Evolutionary conservation across 148 eudicot genomes (phyloP).

Genomic region (Gaultheria prostrata): DNA sequence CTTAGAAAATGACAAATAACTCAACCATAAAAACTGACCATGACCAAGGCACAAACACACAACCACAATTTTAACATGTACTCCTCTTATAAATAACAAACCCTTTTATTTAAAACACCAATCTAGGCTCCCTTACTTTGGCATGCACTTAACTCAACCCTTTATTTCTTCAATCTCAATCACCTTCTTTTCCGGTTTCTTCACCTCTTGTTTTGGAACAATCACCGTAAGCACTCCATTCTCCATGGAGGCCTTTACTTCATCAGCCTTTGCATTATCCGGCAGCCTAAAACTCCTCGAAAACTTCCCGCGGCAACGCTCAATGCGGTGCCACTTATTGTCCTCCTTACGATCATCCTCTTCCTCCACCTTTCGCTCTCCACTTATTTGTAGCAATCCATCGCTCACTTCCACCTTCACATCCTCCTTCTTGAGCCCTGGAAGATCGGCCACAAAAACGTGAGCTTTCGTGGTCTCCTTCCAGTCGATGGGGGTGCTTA

Average conservation of each 20-base stretch:
- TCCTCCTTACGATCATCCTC: neutral
- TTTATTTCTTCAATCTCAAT: constrained; percentile 14
- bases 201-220: constrained; percentile 14
- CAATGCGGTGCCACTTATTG: constrained; percentile 10
- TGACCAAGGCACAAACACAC: neutral
- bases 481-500: constrained; percentile 15
- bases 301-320: constrained; percentile 15
- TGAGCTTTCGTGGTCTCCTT: constrained; percentile 15
- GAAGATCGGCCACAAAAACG: constrained; percentile 15
- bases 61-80: neutral
- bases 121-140: neutral
- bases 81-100: neutral
- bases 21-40: neutral
- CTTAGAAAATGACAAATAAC: neutral
- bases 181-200: constrained; percentile 11
- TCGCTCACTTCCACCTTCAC: constrained; percentile 12
- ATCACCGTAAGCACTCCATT: constrained; percentile 18
- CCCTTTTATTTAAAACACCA: neutral
- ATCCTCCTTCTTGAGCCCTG: constrained; percentile 17
- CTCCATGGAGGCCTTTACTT: constrained; percentile 15
- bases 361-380: neutral
- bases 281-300: constrained; percentile 15
- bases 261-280: constrained; percentile 11
- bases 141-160: neutral
- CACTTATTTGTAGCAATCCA: constrained; percentile 9